phyloP scores from a whole-genome alignment of 495 filamentous ascomycete species.

The Aspergillus saccharolyticus region DNA sequence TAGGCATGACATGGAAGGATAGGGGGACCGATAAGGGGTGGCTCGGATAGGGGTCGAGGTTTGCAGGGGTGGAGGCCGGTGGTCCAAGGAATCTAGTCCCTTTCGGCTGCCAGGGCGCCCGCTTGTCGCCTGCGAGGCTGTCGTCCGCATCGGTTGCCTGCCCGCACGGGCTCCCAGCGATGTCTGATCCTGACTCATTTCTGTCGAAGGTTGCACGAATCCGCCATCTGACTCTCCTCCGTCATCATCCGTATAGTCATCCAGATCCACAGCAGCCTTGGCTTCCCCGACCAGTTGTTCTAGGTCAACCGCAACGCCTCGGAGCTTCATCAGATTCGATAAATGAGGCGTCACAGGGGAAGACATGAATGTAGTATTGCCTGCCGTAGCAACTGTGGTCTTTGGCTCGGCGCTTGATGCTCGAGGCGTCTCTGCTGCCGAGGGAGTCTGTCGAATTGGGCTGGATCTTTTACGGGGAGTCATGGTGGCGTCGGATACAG shows the following conservation, averaged over 20 bases:
- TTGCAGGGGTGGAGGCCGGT: conserved; percentile 25
- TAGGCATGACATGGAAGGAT: conserved; percentile 21
- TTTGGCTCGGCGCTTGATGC: conserved; percentile 9
- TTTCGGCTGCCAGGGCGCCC: conserved; percentile 54
- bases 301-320: conserved; percentile 60
- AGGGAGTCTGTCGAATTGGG: conserved; percentile 12
- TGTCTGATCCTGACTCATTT: conserved; percentile 13
- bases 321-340: conserved; percentile 61
- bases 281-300: conserved; percentile 41
- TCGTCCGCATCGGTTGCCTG: conserved; percentile 52
- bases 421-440: conserved; percentile 32
- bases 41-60: conserved; percentile 30
- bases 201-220: conserved; percentile 7
- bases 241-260: conserved; percentile 25
- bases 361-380: conserved; percentile 32
- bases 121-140: conserved; percentile 48
- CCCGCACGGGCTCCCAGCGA: conserved; percentile 22
- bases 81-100: conserved; percentile 33
- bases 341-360: conserved; percentile 72
- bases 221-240: conserved; percentile 29
- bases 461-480: conserved; percentile 24
- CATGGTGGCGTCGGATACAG: conserved; percentile 37
- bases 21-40: conserved; percentile 32
- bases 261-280: conserved; percentile 25
- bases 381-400: conserved; percentile 11